These are phyloP conservation scores for Gentiana dahurica DNA, from an alignment of 257 asterid genomes.

Conservation along the genomic window DNA sequence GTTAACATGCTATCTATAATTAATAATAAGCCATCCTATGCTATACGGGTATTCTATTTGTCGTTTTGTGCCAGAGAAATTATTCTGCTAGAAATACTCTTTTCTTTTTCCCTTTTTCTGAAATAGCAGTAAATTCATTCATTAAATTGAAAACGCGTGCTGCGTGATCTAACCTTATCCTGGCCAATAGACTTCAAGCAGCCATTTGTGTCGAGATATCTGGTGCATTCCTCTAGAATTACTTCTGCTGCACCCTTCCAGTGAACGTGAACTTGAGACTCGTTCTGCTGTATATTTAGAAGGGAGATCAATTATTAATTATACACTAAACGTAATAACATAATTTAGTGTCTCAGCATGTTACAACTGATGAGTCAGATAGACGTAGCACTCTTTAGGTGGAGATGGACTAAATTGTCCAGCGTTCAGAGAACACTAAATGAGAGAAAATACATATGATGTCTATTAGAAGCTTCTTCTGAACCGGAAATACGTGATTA, in stretches of 20 bases:
- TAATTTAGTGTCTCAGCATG: no score
- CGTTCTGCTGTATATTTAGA: constrained; percentile 37
- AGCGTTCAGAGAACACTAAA: background rate
- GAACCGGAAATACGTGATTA: background rate
- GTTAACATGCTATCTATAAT: background rate
- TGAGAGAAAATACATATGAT: background rate
- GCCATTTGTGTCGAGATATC: constrained; percentile 52
- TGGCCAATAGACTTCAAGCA: constrained; percentile 43
- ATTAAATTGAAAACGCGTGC: background rate
- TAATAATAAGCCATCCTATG: no score
- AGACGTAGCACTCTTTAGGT: background rate
- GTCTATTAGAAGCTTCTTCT: background rate
- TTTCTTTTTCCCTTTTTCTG: background rate
- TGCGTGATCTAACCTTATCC: constrained; percentile 39
- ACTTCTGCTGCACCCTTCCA: constrained; percentile 99
- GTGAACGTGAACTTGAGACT: constrained; percentile 69
- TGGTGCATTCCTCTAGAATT: constrained; percentile 55
- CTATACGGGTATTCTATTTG: no score
- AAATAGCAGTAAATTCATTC: background rate
- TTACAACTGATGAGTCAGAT: background rate
- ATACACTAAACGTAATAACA: constrained; percentile 1
- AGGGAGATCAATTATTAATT: constrained; percentile 2
- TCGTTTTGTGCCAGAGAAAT: no score
- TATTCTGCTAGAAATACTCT: no score
- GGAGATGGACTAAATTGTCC: background rate